Evolutionary conservation across 78 protist genomes (phyloP).

Genomic region (Dictyostelium purpureum): DNA sequence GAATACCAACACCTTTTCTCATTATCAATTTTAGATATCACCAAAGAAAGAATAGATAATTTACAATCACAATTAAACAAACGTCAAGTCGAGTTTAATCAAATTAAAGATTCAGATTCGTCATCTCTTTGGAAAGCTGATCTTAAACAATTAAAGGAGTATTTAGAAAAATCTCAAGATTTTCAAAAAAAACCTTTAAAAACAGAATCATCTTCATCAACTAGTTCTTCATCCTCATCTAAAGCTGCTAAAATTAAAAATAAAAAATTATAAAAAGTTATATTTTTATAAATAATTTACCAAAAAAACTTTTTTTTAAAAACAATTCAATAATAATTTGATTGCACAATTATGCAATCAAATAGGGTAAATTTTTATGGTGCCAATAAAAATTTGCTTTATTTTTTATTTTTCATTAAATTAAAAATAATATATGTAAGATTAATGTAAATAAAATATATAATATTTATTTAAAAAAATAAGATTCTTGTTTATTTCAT

Average conservation of each 20-base stretch:
- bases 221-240: not conserved
- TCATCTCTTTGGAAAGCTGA: conserved; percentile 39
- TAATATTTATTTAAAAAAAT: too few relatives aligned
- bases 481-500: too few relatives aligned
- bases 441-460: too few relatives aligned
- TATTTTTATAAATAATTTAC: too few relatives aligned
- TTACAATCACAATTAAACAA: conserved; percentile 1
- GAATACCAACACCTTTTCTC: conserved; percentile 42
- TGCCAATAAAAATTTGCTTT: too few relatives aligned
- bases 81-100: not conserved
- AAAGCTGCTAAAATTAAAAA: not conserved
- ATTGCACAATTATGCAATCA: too few relatives aligned
- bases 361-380: too few relatives aligned
- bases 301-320: too few relatives aligned
- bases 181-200: conserved; percentile 22
- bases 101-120: not conserved
- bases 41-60: conserved; percentile 58
- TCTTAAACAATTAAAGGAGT: conserved; percentile 5
- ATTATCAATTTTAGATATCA: conserved; percentile 63
- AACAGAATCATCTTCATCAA: not conserved
- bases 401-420: too few relatives aligned
- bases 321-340: too few relatives aligned
- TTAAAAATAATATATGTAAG: too few relatives aligned
- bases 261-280: too few relatives aligned
- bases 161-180: not conserved